Evolutionary conservation across 495 filamentous ascomycete genomes (phyloP), one percentile per base, ranked within the genome.

Genomic region (Beverwykella pulmonaria): DNA sequence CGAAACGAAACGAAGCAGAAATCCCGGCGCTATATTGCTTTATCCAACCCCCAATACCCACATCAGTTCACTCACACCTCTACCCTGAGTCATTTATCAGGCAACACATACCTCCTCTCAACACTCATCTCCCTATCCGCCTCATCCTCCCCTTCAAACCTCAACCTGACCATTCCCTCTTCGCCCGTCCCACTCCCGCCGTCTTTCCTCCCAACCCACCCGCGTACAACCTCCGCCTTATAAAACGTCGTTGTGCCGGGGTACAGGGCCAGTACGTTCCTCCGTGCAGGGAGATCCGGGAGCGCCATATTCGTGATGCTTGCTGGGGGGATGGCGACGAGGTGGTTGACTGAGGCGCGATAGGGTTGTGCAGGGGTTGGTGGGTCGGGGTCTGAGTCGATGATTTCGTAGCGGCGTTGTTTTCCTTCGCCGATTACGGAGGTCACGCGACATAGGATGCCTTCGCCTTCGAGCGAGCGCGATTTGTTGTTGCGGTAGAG

Each of bases 161-260:
- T 72, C 59, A 79, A 70, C 39, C 70, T 58, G 25, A 71, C 74
- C 14, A 59, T 60, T 23, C 61, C 48, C 57, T 59, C 68, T 2
- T 17, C 30, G 26, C 34, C 48, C 26, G 39, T 41, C 9, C n/a
- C 52, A 22, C 29, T 56, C 1, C 60, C 64, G 17, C 36, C 49
- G 17, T 55, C 67, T 25, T 63, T 60, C 34, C 50, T 27, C 53
- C 58, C 56, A 12, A 64, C 66, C 69, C 59, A 67, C 19, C 53
- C 53, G 46, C 61, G 68, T 1, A 67, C 65, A 10, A 98, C 93
- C 68, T 97, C 93, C 12, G 95, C 94, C 71, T 91, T 88, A 76
- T 99, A 99, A 72, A 99, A 99, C 0, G 93, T 97, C 1, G 94
- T 97, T 10, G 95, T 99, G 61, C 92, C 92, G 58, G 93, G 81